phyloP scores from a whole-genome alignment of 495 filamentous ascomycete species.

The Penicillium longicatenatum region DNA sequence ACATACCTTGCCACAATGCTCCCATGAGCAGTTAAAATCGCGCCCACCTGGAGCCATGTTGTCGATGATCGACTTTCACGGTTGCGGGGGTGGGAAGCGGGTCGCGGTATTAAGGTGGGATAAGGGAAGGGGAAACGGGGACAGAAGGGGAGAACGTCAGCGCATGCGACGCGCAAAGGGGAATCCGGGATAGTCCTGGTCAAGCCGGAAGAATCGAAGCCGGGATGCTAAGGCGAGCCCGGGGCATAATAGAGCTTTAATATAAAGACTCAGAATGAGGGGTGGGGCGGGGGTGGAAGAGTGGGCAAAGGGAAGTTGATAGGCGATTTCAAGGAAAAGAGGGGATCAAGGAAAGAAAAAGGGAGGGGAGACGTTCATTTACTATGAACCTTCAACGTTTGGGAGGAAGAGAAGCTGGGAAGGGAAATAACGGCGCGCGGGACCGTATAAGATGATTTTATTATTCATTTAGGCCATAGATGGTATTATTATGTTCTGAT shows the following conservation, averaged over 20 bases:
- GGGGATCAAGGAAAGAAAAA: slow-evolving; percentile 7
- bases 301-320: slow-evolving; percentile 1
- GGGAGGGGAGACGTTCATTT: slow-evolving; percentile 4
- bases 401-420: slow-evolving; percentile 8
- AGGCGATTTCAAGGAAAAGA: slow-evolving; percentile 7
- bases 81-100: slow-evolving; percentile 25
- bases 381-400: slow-evolving; percentile 5
- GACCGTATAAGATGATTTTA: slow-evolving; percentile 16
- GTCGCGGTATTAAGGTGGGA: slow-evolving; percentile 20
- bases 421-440: slow-evolving; percentile 31
- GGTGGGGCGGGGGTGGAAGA: slow-evolving; percentile 12
- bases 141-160: slow-evolving; percentile 15
- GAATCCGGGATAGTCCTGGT: slow-evolving; percentile 22
- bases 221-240: slow-evolving; percentile 19
- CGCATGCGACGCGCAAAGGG: slow-evolving; percentile 20
- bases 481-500: slow-evolving; percentile 2
- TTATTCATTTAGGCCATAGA: slow-evolving; percentile 1
- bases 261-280: slow-evolving; percentile 10
- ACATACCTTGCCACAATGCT: slow-evolving; percentile 49
- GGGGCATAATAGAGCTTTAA: slow-evolving; percentile 26
- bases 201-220: slow-evolving; percentile 24
- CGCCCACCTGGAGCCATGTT: slow-evolving; percentile 49
- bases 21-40: slow-evolving; percentile 52
- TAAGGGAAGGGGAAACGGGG: slow-evolving; percentile 14
- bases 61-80: slow-evolving; percentile 12